Percentiles rank a stretch among this genome's conserved stretches.
Evolutionary conservation across 345 rosid genomes (phyloP).

Genomic region (Cardamine resedifolia): DNA sequence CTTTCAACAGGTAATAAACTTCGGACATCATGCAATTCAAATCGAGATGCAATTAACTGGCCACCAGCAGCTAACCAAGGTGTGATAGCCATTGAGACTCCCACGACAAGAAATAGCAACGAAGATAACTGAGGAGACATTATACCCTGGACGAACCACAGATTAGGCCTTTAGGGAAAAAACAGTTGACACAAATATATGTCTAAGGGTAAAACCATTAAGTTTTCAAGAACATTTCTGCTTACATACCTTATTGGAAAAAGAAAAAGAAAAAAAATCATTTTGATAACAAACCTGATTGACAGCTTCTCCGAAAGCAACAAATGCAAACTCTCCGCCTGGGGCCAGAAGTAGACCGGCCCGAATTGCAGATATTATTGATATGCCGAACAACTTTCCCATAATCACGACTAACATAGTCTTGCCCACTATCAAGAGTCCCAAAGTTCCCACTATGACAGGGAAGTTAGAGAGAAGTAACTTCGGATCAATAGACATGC

Average conservation of each 20-base stretch:
- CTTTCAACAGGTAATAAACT: constrained; percentile 94
- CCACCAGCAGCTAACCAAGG: constrained; percentile 99
- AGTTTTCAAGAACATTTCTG: not conserved
- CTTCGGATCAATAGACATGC: constrained; percentile 99
- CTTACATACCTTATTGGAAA: constrained; percentile 4
- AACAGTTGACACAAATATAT: not conserved
- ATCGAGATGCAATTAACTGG: constrained; percentile 91
- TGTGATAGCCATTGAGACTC: constrained; percentile 95
- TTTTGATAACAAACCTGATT: constrained; percentile 64
- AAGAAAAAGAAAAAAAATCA: not conserved
- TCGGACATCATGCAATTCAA: constrained; percentile 94
- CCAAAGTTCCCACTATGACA: constrained; percentile 69
- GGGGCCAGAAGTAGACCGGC: constrained; percentile 98
- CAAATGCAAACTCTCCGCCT: constrained; percentile 98
- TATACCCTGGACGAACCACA: constrained; percentile 70
- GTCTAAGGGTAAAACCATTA: not conserved
- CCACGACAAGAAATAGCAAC: constrained; percentile 92
- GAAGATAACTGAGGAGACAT: constrained; percentile 93
- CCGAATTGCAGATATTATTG: constrained; percentile 82
- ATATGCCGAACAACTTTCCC: constrained; percentile 84
- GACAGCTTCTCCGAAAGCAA: constrained; percentile 98
- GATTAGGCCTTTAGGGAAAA: constrained; percentile 14
- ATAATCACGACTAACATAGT: constrained; percentile 67
- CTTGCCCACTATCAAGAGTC: constrained; percentile 87
- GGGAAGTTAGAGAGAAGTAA: constrained; percentile 91